Base-by-base conservation (phyloP, 2,329 filamentous ascomycete genomes). In the Fusarium pininemorale region DNA sequence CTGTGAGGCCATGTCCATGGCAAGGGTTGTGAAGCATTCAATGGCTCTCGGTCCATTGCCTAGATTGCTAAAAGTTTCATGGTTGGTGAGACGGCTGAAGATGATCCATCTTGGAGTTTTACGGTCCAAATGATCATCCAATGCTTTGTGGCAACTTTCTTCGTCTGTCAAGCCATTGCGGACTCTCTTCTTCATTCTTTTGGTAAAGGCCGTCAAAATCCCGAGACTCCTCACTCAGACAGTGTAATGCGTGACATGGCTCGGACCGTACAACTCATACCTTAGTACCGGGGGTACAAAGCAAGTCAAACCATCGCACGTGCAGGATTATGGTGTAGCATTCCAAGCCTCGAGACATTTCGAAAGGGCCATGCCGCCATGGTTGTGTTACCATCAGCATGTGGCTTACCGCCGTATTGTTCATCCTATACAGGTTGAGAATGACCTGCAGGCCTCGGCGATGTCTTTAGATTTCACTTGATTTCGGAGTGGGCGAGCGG, bases 321-420 rank as follows among this genome's bases (percentile, higher is more conserved):
- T 76, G 76, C 76, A 76, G 66, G 32, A 60, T 48, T 51, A 63
- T 63, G 59, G 66, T 70, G 65, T 67, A 75, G 67, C 76, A 78
- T 76, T 78, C 75, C 73, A 75, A 69, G 60, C 69, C 48, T 72
- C 50, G 61, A 77, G 71, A 77, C 76, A 76, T 64, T 59, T 64
- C 41, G 67, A 73, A 50, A 69, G 47, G 45, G 38, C 65, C 60
- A 66, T 48, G 63, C 68, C 62, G 59, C 61, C 66, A 63, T 56
- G 66, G 62, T 68, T 63, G 74, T 74, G 69, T 59, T 44, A 66
- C 72, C 58, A 62, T 68, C 56, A 75, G 64, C 65, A 70, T 78
- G 77, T 76, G 72, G 76, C 75, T 71, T 78, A 55, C 74, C 68
- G 75, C 61, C 57, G 64, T 51, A 56, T 15, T 59, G 30, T 22